A percentile compares a stretch with the other conserved stretches of the same genome.
Evolutionary conservation across 306 rosid genomes (phyloP).

Genomic region (Fragaria iinumae): DNA sequence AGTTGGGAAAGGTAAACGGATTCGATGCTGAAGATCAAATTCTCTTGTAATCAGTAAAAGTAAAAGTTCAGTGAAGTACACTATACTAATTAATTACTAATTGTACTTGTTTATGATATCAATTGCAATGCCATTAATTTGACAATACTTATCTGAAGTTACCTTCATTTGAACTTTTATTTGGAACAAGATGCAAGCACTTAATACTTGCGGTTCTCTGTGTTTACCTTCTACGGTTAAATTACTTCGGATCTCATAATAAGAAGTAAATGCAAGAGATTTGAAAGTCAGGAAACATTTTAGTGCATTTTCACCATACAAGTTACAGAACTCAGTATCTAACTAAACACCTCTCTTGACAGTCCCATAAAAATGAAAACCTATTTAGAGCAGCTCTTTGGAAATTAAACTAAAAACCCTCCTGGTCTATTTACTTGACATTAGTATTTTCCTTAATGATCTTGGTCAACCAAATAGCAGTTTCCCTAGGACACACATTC

Average conservation of each 20-base stretch:
- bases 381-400: background rate
- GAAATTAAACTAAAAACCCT: background rate
- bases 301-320: background rate
- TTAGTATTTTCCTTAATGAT: background rate
- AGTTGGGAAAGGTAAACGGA: background rate
- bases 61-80: background rate
- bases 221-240: no score
- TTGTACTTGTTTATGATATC: constrained; percentile 11
- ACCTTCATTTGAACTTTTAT: background rate
- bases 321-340: background rate
- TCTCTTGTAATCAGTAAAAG: background rate
- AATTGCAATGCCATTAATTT: background rate
- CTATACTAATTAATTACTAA: background rate
- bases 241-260: background rate
- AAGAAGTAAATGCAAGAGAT: background rate
- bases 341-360: background rate
- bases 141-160: background rate
- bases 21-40: constrained; percentile 7
- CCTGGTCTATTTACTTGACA: background rate
- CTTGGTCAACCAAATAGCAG: constrained; percentile 30
- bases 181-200: background rate
- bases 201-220: background rate
- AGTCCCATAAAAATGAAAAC: background rate
- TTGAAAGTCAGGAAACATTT: background rate
- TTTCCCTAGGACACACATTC: constrained; percentile 92